Conservation (phyloP, 176 grass and related monocot species). For the Eremochloa ophiuroides region DNA sequence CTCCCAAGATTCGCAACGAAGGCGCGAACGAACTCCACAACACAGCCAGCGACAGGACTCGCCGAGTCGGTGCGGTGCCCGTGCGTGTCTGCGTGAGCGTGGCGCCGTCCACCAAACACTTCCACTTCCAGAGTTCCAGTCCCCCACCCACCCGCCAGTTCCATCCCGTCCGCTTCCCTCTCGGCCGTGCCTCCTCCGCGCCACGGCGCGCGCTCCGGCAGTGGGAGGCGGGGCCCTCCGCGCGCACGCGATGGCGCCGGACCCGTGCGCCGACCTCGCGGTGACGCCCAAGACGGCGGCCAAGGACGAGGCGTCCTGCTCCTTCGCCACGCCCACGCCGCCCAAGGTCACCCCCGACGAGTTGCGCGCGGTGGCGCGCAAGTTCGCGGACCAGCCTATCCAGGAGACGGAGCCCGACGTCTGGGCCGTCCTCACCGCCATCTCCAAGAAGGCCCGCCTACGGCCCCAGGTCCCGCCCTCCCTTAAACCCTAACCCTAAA, state of each 20-base stretch:
- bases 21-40: neutral
- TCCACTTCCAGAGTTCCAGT: no score
- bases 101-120: neutral
- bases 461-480: slow-evolving; percentile 43
- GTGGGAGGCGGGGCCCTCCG: neutral
- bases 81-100: neutral
- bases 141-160: neutral
- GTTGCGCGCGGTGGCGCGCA: slow-evolving; percentile 64
- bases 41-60: neutral
- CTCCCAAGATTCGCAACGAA: neutral
- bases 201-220: neutral
- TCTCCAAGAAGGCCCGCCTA: slow-evolving; percentile 76
- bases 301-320: slow-evolving; percentile 35
- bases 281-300: slow-evolving; percentile 21
- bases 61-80: neutral
- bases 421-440: slow-evolving; percentile 84
- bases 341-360: slow-evolving; percentile 43
- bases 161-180: neutral
- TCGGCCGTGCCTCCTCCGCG: neutral
- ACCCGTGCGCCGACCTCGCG: slow-evolving; percentile 5
- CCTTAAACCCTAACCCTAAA: slow-evolving; percentile 36
- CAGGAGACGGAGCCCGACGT: slow-evolving; percentile 62
- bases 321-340: neutral
- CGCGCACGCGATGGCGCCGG: slow-evolving; percentile 26
- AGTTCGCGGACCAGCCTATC: slow-evolving; percentile 66